phyloP scores from a whole-genome alignment of 2,329 filamentous ascomycete genomes.

The Neopestalotiopsis sp. region DNA sequence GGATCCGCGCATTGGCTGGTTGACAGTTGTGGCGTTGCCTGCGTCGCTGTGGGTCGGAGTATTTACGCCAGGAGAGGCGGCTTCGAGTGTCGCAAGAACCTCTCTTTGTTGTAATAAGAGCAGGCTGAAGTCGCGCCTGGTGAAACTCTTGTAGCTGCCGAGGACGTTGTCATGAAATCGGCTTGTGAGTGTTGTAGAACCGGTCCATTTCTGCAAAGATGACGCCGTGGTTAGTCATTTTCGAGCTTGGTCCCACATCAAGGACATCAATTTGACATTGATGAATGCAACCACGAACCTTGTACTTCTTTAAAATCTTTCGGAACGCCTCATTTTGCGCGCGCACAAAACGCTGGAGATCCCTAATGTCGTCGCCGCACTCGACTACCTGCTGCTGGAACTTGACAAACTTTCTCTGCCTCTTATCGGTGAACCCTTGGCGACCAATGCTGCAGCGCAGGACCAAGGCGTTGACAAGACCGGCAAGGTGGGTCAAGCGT shows the following conservation, averaged over 20 bases:
- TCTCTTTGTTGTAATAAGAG: constrained; percentile 58
- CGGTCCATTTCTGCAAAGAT: constrained; percentile 75
- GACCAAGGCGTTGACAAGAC: constrained; percentile 53
- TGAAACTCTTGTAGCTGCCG: constrained; percentile 73
- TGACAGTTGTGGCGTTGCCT: constrained; percentile 30
- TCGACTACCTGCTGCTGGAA: constrained; percentile 58
- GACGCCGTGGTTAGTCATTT: neutral
- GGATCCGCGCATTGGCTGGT: constrained; percentile 20
- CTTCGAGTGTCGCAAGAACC: constrained; percentile 52
- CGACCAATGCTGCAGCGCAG: constrained; percentile 47
- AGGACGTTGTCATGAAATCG: constrained; percentile 73
- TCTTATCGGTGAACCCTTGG: constrained; percentile 45
- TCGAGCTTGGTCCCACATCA: neutral
- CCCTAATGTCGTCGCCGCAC: constrained; percentile 74
- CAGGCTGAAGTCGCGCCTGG: constrained; percentile 66
- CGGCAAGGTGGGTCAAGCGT: constrained; percentile 59
- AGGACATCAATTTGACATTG: constrained; percentile 18
- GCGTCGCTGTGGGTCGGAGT: neutral
- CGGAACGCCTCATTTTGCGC: constrained; percentile 79
- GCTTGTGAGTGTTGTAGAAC: constrained; percentile 66
- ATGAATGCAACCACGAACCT: constrained; percentile 46
- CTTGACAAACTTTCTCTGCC: constrained; percentile 58
- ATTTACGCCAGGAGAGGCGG: constrained; percentile 46
- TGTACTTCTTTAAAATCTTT: constrained; percentile 87
- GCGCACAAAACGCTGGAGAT: constrained; percentile 73